Conservation (phyloP, 345 rosid species). For the Pistacia vera region DNA sequence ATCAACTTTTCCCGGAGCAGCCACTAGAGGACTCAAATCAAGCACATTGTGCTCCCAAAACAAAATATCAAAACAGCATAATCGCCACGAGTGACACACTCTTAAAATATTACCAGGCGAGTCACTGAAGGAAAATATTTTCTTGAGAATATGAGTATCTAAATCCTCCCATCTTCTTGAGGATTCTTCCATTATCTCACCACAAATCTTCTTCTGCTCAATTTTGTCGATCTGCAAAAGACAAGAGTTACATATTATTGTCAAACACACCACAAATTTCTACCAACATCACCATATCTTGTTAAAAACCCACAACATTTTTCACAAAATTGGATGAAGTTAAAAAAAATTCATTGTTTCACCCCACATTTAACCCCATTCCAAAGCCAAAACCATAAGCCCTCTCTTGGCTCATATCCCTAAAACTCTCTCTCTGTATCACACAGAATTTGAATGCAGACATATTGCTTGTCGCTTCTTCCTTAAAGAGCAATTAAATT, state of each 20-base stretch:
- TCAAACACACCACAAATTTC: neutral
- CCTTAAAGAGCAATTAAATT: too few species aligned
- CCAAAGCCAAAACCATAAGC: too few species aligned
- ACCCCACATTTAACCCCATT: neutral
- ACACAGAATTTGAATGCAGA: too few species aligned
- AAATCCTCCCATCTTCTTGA: conserved; percentile 4
- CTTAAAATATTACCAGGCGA: neutral
- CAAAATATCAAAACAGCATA: neutral
- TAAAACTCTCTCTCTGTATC: too few species aligned
- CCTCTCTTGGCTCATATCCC: neutral
- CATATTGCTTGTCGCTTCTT: neutral
- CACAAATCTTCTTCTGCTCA: neutral
- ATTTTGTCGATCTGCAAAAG: neutral
- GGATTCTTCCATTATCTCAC: neutral
- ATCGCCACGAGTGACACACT: conserved; percentile 9
- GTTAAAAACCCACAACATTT: neutral
- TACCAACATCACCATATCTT: neutral
- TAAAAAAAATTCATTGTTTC: too few species aligned
- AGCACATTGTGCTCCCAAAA: neutral
- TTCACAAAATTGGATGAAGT: too few species aligned
- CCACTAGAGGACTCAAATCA: neutral
- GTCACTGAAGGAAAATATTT: neutral
- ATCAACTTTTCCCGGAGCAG: neutral
- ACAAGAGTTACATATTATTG: neutral
- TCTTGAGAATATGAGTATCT: neutral